Evolutionary conservation across 768 basidiomycete genomes (phyloP).

Genomic region (Collybia mongolica): DNA sequence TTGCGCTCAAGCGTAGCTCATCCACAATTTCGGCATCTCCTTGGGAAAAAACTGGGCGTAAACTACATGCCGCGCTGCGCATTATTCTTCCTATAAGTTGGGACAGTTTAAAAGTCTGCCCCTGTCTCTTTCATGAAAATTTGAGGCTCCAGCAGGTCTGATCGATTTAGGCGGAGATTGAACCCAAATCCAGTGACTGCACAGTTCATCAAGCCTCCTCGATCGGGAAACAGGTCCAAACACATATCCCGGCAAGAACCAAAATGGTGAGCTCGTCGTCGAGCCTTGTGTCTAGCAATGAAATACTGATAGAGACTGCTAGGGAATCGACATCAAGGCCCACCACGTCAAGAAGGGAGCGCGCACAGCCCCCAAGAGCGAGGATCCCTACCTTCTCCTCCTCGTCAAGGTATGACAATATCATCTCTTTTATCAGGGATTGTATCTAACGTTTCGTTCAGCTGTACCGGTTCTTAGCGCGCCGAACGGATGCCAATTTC

Average conservation of each 20-base stretch:
- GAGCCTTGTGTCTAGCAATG: slow-evolving; percentile 19
- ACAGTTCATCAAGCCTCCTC: slow-evolving; percentile 68
- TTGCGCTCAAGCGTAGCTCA: slow-evolving; percentile 4
- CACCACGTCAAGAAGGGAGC: slow-evolving; percentile 99
- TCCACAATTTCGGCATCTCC: not conserved
- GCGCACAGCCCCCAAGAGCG: slow-evolving; percentile 94
- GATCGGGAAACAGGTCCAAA: slow-evolving; percentile 41
- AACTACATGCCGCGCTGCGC: not conserved
- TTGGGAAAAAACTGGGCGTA: too few relatives aligned
- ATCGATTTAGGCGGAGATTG: slow-evolving; percentile 37
- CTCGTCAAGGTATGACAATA: slow-evolving; percentile 82
- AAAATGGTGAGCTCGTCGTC: slow-evolving; percentile 78
- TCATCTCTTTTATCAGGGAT: not conserved
- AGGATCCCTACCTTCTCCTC: slow-evolving; percentile 98
- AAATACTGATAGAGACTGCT: slow-evolving; percentile 11
- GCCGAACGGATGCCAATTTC: slow-evolving; percentile 93
- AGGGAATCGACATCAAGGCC: slow-evolving; percentile 94
- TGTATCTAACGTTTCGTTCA: slow-evolving; percentile 29
- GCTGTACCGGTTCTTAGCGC: slow-evolving; percentile 99
- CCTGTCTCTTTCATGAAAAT: too few relatives aligned
- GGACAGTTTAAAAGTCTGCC: too few relatives aligned
- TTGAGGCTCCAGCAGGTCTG: too few relatives aligned
- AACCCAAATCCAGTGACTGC: slow-evolving; percentile 46
- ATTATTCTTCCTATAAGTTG: not conserved
- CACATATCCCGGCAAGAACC: slow-evolving; percentile 58